Evolutionary conservation across 345 rosid species (phyloP), one percentile per base, ranked within the genome.

Genomic region (Aquilaria yunnanensis): DNA sequence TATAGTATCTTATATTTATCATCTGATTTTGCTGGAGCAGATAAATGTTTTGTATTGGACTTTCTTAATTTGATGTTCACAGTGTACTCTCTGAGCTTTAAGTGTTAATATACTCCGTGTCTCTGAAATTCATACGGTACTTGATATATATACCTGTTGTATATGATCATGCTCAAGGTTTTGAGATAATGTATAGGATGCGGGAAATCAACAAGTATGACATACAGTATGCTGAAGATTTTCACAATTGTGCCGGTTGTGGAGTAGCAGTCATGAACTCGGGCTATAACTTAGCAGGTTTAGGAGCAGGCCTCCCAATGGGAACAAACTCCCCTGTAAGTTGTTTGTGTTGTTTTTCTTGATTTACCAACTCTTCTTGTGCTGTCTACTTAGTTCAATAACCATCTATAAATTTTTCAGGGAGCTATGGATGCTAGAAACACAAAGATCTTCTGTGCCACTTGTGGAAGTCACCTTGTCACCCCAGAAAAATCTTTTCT

Each of bases 401-500:
- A 32, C 14, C 43, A 57, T 47, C 2, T 46, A 33, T 2, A 56
- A 65, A 31, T 33, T 37, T 64, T 65, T 47, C 68, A 65, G 62
- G 54, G 7, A 34, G 56, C 16, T 13, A 2, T 33, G 9, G 41
- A 34, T 65, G 56, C 33, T 16, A 57, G 56, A 48, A 48, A 47
- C 46, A 30, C 60, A 2, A 33, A 47, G 68, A 14, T 34, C 14
- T 12, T 53, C 12, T 65, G 62, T 31, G 31, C 61, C 49, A 56
- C 49, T 34, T 57, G 69, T 57, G 56, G 51, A 2, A 49, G 34
- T 8, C 32, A 34, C 50, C 62, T 14, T 47, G 62, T 16, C 50
- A 12, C 69, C 41, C 57, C 56, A 4, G 10, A 43, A 30, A 65
- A 57, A 58, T 37, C 69, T 10, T 50, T 65, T 57, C 69, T 65